A percentile compares a stretch with the other conserved stretches of the same genome.
phyloP scores from a whole-genome alignment of 2,329 filamentous ascomycete species.

The Alternaria hordeiaustralica region DNA sequence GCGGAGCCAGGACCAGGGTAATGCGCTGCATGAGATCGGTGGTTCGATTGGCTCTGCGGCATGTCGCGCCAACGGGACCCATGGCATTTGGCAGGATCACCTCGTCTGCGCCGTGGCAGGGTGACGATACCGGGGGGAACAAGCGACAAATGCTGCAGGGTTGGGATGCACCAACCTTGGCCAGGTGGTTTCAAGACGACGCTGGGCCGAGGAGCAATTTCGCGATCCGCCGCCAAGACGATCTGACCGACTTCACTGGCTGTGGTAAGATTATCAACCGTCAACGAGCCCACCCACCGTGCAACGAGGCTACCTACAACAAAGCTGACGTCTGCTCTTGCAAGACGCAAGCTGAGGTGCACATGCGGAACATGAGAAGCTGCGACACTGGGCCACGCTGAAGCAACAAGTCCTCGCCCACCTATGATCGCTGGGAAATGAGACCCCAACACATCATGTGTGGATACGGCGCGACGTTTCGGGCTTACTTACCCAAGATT shows the following conservation, averaged over 20 bases:
- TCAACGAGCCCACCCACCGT: background rate
- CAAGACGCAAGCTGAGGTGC: background rate
- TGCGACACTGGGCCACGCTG: conserved; percentile 1
- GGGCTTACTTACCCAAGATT: conserved; percentile 32
- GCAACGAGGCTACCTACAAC: conserved; percentile 1
- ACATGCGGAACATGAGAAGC: background rate
- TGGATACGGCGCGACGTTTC: conserved; percentile 24
- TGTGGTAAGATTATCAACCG: conserved; percentile 26
- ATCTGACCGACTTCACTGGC: conserved; percentile 30
- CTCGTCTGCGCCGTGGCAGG: conserved; percentile 21
- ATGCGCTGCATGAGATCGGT: conserved; percentile 11
- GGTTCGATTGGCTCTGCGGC: conserved; percentile 33
- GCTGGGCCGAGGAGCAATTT: conserved; percentile 39
- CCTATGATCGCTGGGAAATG: conserved; percentile 30
- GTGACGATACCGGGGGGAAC: conserved; percentile 19
- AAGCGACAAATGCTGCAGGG: conserved; percentile 36
- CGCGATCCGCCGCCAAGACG: conserved; percentile 35
- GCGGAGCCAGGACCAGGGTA: conserved; percentile 22
- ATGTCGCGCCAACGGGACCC: conserved; percentile 34
- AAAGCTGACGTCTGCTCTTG: background rate
- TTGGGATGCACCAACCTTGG: conserved; percentile 29
- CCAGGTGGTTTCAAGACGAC: conserved; percentile 31
- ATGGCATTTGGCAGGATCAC: conserved; percentile 29
- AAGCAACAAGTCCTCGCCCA: conserved; percentile 11
- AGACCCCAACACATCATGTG: conserved; percentile 15